Conservation (phyloP, 345 rosid species). For the Eucalyptus tenuipes region DNA sequence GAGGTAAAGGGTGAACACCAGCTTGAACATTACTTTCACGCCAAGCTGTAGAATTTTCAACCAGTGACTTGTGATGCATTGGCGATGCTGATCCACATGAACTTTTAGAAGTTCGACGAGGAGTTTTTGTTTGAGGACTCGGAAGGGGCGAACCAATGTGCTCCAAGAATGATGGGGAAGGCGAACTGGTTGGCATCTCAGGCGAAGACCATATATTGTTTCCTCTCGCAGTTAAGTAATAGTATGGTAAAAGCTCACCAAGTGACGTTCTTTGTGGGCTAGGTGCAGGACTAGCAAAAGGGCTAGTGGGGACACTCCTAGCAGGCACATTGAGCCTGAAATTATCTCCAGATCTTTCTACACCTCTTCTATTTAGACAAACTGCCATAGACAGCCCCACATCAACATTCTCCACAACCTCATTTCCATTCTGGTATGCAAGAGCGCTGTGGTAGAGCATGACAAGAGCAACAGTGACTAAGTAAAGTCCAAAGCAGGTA, state of each 20-base stretch:
- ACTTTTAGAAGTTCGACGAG: constrained; percentile 32
- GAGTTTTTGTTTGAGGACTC: constrained; percentile 48
- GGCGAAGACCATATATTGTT: constrained; percentile 80
- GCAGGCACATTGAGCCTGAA: constrained; percentile 34
- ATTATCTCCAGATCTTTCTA: constrained; percentile 15
- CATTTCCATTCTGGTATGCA: constrained; percentile 16
- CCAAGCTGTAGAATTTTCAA: constrained; percentile 4
- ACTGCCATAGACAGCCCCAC: neutral
- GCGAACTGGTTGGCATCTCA: constrained; percentile 51
- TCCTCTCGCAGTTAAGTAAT: constrained; percentile 25
- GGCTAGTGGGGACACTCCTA: constrained; percentile 64
- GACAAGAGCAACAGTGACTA: neutral
- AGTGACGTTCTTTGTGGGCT: constrained; percentile 39
- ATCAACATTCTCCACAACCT: constrained; percentile 19
- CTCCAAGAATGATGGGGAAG: constrained; percentile 64
- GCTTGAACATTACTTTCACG: constrained; percentile 22
- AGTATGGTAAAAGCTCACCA: constrained; percentile 24
- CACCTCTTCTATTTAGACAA: constrained; percentile 7
- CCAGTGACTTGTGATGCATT: constrained; percentile 26
- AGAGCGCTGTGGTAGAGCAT: constrained; percentile 14
- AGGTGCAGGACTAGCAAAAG: constrained; percentile 38
- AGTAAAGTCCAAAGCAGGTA: neutral
- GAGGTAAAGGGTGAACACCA: constrained; percentile 79
- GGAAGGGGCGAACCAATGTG: constrained; percentile 38
- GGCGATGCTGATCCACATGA: constrained; percentile 44